Conservation (phyloP, 805 yeast genomes). For the Hanseniaspora thailandica region DNA sequence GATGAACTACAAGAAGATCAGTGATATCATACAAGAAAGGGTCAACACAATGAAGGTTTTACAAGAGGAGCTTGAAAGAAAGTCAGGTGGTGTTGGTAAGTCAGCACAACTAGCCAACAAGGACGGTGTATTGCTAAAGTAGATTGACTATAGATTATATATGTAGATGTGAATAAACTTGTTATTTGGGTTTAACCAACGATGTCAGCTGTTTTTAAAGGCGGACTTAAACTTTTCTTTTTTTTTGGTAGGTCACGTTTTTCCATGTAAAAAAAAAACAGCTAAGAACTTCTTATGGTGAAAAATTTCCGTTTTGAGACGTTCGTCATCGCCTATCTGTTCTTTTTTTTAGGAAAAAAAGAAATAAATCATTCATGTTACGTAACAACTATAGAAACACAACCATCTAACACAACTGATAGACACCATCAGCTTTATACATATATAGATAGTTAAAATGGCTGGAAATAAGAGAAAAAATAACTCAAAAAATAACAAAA, state of each 20-base stretch:
- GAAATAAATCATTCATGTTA: background rate
- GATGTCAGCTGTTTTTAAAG: constrained; percentile 43
- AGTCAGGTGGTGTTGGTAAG: background rate
- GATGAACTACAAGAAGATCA: constrained; percentile 61
- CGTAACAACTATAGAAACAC: no score
- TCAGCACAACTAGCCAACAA: constrained; percentile 26
- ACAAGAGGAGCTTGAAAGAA: constrained; percentile 17
- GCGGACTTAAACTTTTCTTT: background rate
- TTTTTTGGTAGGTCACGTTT: background rate
- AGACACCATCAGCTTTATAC: background rate
- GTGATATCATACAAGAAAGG: constrained; percentile 59
- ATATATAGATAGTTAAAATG: no score
- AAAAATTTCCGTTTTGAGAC: background rate
- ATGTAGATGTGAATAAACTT: background rate
- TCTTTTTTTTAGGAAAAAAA: background rate
- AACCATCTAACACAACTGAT: background rate
- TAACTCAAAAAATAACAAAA: constrained; percentile 9
- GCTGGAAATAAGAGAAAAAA: constrained; percentile 2
- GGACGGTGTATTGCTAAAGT: constrained; percentile 21
- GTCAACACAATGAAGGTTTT: constrained; percentile 33
- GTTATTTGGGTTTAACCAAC: no score
- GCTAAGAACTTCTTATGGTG: background rate
- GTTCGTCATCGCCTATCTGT: background rate
- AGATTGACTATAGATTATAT: background rate
- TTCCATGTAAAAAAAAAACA: no score